Percentiles rank a stretch among this genome's conserved stretches.
Conservation (phyloP, 2,329 filamentous ascomycete genomes). For the Zymoseptoria tritici region DNA sequence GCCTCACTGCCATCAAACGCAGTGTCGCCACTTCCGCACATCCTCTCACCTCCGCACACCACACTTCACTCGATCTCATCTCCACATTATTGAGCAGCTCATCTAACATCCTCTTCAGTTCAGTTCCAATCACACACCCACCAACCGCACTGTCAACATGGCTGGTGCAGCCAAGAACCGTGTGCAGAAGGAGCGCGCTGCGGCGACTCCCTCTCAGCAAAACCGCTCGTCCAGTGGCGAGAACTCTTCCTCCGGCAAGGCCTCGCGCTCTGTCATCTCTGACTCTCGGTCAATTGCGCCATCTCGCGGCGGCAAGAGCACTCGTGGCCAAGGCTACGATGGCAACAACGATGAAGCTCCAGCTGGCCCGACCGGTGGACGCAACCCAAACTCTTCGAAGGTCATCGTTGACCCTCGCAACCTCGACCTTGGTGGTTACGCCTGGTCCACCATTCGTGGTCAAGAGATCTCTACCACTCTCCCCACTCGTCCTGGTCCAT, state of each 20-base stretch:
- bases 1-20: neutral
- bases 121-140: neutral
- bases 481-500: constrained; percentile 30
- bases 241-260: constrained; percentile 5
- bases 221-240: constrained; percentile 6
- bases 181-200: constrained; percentile 7
- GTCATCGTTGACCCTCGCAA: constrained; percentile 19
- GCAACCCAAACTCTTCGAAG: constrained; percentile 7
- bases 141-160: constrained; percentile 5
- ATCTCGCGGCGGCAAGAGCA: constrained; percentile 1
- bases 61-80: neutral
- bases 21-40: neutral
- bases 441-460: constrained; percentile 25
- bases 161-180: constrained; percentile 12
- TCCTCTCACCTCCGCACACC: neutral
- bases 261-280: neutral
- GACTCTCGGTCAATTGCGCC: neutral
- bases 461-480: constrained; percentile 9
- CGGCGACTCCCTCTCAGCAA: neutral
- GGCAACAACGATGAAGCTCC: constrained; percentile 15
- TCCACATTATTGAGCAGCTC: neutral
- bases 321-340: constrained; percentile 10
- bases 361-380: neutral
- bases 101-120: neutral
- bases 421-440: constrained; percentile 18